Base-by-base conservation (phyloP, 2,329 filamentous ascomycete genomes). In the Colletotrichum falcatum region DNA sequence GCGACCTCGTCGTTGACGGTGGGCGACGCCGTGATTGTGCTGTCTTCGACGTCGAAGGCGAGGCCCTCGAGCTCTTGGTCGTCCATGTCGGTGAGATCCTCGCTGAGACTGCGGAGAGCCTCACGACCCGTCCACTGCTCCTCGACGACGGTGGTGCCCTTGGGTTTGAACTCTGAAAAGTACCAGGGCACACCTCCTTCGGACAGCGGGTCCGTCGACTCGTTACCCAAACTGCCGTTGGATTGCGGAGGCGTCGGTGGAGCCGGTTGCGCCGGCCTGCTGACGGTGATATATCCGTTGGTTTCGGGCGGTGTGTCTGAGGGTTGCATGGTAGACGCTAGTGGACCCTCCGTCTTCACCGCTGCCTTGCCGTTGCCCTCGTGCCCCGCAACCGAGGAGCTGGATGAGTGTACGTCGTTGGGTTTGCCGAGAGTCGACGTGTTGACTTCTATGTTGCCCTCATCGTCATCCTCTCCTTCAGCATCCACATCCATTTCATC, bases 111-210 rank as follows among this genome's bases (percentile, higher is more conserved):
- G 35, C 87, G 83, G 44, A 85, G 81, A 0, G 92, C 89, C 65
- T 95, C 92, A 42, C 91, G 87, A 2, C 91, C 93, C 0, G 88
- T 90, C 85, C 91, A 94, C 62, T 90, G 87, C 80, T 95, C 92
- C 73, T 92, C 91, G 65, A 93, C 85, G 12, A 95, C 89, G 0
- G 92, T 95, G 0, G 94, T 97, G 66, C 94, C 95, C 63, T 89
- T 65, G 1, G 93, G 92, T 61, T 96, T 89, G 77, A 97, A 97
- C 11, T 89, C 87, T 76, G 93, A 89, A 70, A 97, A 88, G 79
- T 97, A 97, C 94, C 94, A 98, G 9, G 94, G 90, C 16, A 97
- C 85, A 42, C 95, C 95, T 68, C 95, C 95, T 59, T 91, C 86
- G 2, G 87, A 87, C 54, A 94, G 83, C 16, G 87, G 83, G 44